These are phyloP conservation scores for Sphaerobolus stellatus DNA, from an alignment of 1,284 basidiomycete species.

Conservation along the genomic window DNA sequence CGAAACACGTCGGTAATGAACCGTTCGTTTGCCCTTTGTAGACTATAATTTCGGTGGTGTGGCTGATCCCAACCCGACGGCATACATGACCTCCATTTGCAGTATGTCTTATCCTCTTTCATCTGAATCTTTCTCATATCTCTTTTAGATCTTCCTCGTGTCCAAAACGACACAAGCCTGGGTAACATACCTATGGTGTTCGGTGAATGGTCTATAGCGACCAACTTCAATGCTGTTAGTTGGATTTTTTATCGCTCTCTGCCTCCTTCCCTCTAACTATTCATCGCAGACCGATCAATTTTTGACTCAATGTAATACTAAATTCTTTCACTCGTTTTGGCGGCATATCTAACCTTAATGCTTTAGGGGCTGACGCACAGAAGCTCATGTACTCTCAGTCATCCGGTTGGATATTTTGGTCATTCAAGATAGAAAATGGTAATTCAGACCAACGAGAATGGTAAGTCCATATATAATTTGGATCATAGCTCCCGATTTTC, in stretches of 20 bases:
- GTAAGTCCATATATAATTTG: conserved; percentile 35
- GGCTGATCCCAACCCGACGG: conserved; percentile 58
- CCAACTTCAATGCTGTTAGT: conserved; percentile 54
- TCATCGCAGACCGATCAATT: conserved; percentile 49
- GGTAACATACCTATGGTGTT: conserved; percentile 50
- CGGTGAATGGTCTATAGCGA: conserved; percentile 70
- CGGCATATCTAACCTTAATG: not conserved
- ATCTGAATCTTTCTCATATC: not conserved
- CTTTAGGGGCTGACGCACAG: conserved; percentile 69
- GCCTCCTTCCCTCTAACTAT: not conserved
- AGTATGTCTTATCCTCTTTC: conserved; percentile 43
- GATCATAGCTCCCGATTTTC: not conserved
- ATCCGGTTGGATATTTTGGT: conserved; percentile 81
- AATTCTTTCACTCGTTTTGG: not conserved
- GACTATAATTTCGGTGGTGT: conserved; percentile 50
- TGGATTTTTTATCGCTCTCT: not conserved
- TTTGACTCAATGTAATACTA: conserved; percentile 43
- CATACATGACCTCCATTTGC: conserved; percentile 68
- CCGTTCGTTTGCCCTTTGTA: conserved; percentile 5
- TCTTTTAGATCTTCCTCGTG: conserved; percentile 48
- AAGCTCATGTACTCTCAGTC: conserved; percentile 63
- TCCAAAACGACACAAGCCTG: conserved; percentile 47
- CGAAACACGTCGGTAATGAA: conserved; percentile 4
- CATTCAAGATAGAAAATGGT: conserved; percentile 69
- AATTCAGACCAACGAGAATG: conserved; percentile 54